phyloP scores from a whole-genome alignment of 2,329 filamentous ascomycete genomes.

The Tolypocladium tundrense region DNA sequence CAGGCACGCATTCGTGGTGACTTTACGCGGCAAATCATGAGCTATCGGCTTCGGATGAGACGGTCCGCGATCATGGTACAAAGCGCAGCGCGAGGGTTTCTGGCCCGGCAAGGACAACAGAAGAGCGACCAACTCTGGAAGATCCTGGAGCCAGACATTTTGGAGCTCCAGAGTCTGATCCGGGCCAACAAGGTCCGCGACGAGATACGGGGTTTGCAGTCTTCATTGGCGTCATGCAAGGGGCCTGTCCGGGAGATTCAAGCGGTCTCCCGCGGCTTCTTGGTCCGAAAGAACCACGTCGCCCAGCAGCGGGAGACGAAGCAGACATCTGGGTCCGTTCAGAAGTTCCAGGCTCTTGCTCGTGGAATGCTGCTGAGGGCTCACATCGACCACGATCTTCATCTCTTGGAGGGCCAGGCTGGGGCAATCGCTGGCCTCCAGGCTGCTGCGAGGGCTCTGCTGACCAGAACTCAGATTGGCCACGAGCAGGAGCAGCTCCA shows the following conservation, averaged over 20 bases:
- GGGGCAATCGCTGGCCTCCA: constrained; percentile 48
- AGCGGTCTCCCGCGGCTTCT: constrained; percentile 55
- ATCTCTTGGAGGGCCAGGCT: constrained; percentile 40
- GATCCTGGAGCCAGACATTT: constrained; percentile 58
- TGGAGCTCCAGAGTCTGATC: constrained; percentile 74
- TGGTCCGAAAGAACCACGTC: constrained; percentile 48
- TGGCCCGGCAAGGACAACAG: constrained; percentile 55
- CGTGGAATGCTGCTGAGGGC: constrained; percentile 56
- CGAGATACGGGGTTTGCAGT: constrained; percentile 44
- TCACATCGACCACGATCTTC: constrained; percentile 42
- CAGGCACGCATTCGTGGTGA: constrained; percentile 84
- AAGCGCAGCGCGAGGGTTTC: constrained; percentile 63
- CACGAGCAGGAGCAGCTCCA: constrained; percentile 40
- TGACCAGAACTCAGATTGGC: constrained; percentile 44
- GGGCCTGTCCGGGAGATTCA: constrained; percentile 57
- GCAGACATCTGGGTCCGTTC: constrained; percentile 39
- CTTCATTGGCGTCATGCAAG: constrained; percentile 51
- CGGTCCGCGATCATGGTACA: constrained; percentile 72
- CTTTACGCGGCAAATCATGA: constrained; percentile 72
- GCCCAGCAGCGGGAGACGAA: constrained; percentile 46
- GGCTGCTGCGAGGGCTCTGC: constrained; percentile 53
- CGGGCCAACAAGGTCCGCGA: constrained; percentile 56
- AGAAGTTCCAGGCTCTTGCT: constrained; percentile 54
- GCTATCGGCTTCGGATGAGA: constrained; percentile 75
- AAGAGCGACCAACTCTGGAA: constrained; percentile 59